Evolutionary conservation across 495 filamentous ascomycete genomes (phyloP).

Genomic region (Podospora pseudocomata): DNA sequence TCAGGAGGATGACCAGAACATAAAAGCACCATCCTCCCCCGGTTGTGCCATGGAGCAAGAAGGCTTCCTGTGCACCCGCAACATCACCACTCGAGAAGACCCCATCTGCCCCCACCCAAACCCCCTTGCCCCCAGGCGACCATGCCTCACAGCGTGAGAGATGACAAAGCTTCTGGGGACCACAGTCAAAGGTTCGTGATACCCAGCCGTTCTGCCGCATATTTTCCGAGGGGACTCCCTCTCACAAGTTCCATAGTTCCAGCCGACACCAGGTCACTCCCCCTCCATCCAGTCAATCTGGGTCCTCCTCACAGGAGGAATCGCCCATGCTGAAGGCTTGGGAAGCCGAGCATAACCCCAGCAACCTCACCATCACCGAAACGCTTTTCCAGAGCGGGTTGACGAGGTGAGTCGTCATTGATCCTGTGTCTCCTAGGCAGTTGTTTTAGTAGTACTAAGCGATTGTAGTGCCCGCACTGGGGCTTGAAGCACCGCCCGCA

Average conservation of each 20-base stretch:
- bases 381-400: conserved; percentile 19
- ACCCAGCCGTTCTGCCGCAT: not conserved
- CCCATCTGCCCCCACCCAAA: not conserved
- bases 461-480: not conserved
- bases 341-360: conserved; percentile 33
- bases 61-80: not conserved
- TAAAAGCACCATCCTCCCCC: not conserved
- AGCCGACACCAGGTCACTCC: conserved; percentile 4
- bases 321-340: conserved; percentile 39
- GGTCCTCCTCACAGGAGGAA: conserved; percentile 3
- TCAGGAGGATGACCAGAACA: not conserved
- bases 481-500: not conserved
- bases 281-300: conserved; percentile 1
- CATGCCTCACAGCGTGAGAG: conserved; percentile 26
- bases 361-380: conserved; percentile 42
- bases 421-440: not conserved
- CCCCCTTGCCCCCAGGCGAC: not conserved
- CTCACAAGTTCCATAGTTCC: conserved; percentile 13
- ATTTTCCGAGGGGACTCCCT: not conserved
- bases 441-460: not conserved
- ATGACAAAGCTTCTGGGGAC: conserved; percentile 5
- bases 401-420: conserved; percentile 7
- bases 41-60: not conserved
- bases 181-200: conserved; percentile 19
- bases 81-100: not conserved